These are phyloP conservation scores for Coemansia sp. DNA, from an alignment of 192 early-diverging fungal genomes.

Conservation along the genomic window DNA sequence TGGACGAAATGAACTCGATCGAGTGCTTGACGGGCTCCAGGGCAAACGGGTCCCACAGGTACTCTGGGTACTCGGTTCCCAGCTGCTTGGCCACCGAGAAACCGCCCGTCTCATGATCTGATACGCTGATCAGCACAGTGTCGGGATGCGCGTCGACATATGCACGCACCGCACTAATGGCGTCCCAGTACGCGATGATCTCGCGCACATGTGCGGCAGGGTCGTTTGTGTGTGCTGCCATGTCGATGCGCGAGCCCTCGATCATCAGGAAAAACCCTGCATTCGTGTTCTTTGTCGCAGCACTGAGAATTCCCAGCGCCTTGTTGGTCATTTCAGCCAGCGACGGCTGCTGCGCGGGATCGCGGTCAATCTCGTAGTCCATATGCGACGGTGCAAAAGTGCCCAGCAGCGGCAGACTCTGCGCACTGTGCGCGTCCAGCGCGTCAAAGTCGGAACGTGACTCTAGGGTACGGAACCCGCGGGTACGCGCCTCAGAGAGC, in stretches of 20 bases:
- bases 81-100: conserved; percentile 80
- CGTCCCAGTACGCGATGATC: conserved; percentile 85
- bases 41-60: conserved; percentile 78
- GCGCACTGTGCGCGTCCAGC: conserved; percentile 28
- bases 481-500: conserved; percentile 56
- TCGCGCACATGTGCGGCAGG: conserved; percentile 89
- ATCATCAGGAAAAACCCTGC: conserved; percentile 95
- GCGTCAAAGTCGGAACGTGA: conserved; percentile 65
- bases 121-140: conserved; percentile 86
- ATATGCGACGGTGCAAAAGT: conserved; percentile 87
- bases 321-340: conserved; percentile 81
- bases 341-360: conserved; percentile 67
- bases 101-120: conserved; percentile 98
- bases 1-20: conserved; percentile 56
- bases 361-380: conserved; percentile 87
- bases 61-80: conserved; percentile 74
- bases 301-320: conserved; percentile 74
- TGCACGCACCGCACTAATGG: conserved; percentile 67
- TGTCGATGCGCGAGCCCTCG: conserved; percentile 94
- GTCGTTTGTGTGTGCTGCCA: conserved; percentile 96
- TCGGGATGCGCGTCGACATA: conserved; percentile 79
- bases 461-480: conserved; percentile 66
- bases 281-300: conserved; percentile 53
- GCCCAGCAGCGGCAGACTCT: conserved; percentile 67
- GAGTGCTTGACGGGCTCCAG: conserved; percentile 71